Evolutionary conservation across 331 rosid species (phyloP).

Genomic region (Malus hybrid): DNA sequence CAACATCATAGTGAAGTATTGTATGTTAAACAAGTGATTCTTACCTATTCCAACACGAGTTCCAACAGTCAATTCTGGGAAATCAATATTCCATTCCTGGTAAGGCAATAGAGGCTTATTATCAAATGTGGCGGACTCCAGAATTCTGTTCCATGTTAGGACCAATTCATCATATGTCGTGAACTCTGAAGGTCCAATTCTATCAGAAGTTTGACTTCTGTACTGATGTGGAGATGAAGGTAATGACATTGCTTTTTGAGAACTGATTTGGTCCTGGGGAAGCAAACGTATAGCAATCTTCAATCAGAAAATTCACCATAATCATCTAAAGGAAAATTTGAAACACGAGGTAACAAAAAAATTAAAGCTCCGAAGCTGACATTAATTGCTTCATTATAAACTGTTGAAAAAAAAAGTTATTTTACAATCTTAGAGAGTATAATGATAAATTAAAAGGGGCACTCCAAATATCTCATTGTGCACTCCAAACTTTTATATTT

Average conservation of each 20-base stretch:
- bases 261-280: constrained; percentile 37
- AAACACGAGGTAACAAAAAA: constrained; percentile 19
- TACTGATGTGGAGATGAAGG: constrained; percentile 94
- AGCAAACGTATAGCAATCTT: constrained; percentile 26
- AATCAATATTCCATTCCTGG: constrained; percentile 91
- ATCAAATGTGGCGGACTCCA: constrained; percentile 65
- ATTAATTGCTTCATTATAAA: not conserved
- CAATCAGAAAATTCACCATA: constrained; percentile 25
- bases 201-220: constrained; percentile 55
- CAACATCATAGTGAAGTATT: not conserved
- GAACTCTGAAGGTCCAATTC: constrained; percentile 47
- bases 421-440: not conserved
- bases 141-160: constrained; percentile 77
- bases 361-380: not conserved
- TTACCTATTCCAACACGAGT: constrained; percentile 95
- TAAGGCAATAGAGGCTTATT: constrained; percentile 74
- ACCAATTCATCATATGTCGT: constrained; percentile 51
- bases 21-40: constrained; percentile 13
- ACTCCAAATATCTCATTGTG: too few relatives aligned
- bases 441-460: not conserved
- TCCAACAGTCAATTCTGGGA: constrained; percentile 85
- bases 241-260: constrained; percentile 87
- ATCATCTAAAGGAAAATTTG: constrained; percentile 32
- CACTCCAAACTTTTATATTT: too few relatives aligned
- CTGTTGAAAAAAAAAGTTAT: too few relatives aligned